Evolutionary conservation across 2,329 filamentous ascomycete genomes (phyloP), one percentile per base, ranked within the genome.

Genomic region (Arachnomyces sp.): DNA sequence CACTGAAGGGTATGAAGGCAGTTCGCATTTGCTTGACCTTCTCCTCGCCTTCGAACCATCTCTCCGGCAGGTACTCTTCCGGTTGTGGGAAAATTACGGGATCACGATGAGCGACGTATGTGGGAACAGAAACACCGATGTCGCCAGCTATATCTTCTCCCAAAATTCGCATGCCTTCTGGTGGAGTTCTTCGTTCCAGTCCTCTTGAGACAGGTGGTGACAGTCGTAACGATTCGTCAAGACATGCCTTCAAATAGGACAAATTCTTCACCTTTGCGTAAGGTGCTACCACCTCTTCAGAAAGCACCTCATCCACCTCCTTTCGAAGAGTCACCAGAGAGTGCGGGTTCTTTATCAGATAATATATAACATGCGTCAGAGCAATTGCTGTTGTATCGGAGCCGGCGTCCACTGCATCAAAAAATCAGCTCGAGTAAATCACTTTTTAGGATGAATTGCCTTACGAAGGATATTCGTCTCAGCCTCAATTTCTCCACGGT

Each of bases 401-500:
- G 3, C 41, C 41, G 7, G 41, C 37, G 29, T 33, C 28, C 15
- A 37, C 31, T 16, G 29, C 14, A 8, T n/a, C n/a, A n/a, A n/a
- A n/a, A n/a, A n/a, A n/a, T n/a, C n/a, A n/a, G n/a, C n/a, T n/a
- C n/a, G n/a, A n/a, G n/a, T n/a, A n/a, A n/a, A n/a, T n/a, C n/a
- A n/a, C n/a, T n/a, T n/a, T n/a, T n/a, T n/a, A n/a, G n/a, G n/a
- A n/a, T n/a, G n/a, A n/a, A n/a, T n/a, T n/a, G n/a, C n/a, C n/a
- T n/a, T n/a, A n/a, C n/a, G n/a, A n/a, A n/a, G n/a, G 8, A 40
- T 34, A 25, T 18, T 30, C 9, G 74, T 57, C 48, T 77, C 73
- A 7, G 73, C 72, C 0, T 72, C 63, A 7, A 76, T 69, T 52
- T 77, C 73, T 21, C 73, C 73, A 66, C 65, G 73, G 42, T 75